Evolutionary conservation across 169 alveolate species (phyloP), one percentile per base, ranked within the genome.

Genomic region (Plasmodium falciparum): DNA sequence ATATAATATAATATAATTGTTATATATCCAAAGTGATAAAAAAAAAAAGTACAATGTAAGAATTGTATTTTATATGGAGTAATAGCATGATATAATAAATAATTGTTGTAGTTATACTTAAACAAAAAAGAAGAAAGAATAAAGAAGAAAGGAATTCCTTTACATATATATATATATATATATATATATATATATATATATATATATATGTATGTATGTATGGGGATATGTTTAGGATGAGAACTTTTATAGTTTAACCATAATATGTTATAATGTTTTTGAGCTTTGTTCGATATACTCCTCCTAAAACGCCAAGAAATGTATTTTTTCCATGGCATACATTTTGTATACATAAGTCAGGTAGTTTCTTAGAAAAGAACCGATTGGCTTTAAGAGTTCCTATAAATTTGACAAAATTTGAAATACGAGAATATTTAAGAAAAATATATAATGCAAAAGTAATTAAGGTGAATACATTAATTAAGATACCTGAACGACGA

Each of bases 261-360:
- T 39, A 39, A 39, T 39, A 39, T 29, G 20, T 12, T 3, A 76
- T 59, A 49, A 76, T 76, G 89, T 83, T 83, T 83, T 73, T 83
- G 39, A 67, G 85, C 62, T 67, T 67, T 17, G 50, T 83, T 69
- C 78, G 73, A 11, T 62, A 52, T n/a, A 83, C 91, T 11, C 91
- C 91, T 9, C 91, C 91, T 5, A 83, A 83, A 58, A 83, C 83
- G 7, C 91, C 91, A 67, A 93, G 98, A 92, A 96, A 96, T 75
- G 96, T 95, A 33, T 96, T 93, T 74, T 96, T 96, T 89, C 98
- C 98, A 24, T 96, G 98, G 98, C 97, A 94, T 15, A 95, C 71
- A 26, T 88, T 95, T 72, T 72, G 93, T 39, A 75, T 96, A 54
- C 97, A 95, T 88, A 95, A 94, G 29, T 90, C 97, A 22, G 98